Evolutionary conservation across 768 basidiomycete species (phyloP).

Genomic region (Termitomyces sp.): DNA sequence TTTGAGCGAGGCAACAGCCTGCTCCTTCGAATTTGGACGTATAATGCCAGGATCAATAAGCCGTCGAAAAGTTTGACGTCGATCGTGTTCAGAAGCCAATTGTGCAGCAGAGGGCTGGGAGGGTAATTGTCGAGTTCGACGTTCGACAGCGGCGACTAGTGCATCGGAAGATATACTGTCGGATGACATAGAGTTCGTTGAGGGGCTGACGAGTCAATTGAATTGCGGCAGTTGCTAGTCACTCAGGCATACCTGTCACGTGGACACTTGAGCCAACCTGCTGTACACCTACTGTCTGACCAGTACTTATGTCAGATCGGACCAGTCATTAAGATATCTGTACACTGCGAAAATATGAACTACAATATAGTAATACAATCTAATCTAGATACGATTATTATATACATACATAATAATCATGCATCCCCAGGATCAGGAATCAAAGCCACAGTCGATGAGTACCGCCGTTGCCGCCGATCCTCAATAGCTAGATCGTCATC

Average conservation of each 20-base stretch:
- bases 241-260: too few relatives aligned
- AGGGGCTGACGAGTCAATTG: neutral
- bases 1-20: slow-evolving; percentile 61
- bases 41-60: slow-evolving; percentile 77
- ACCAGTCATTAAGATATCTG: neutral
- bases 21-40: slow-evolving; percentile 62
- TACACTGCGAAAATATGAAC: neutral
- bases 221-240: too few relatives aligned
- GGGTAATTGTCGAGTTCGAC: slow-evolving; percentile 32
- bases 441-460: slow-evolving; percentile 1
- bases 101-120: slow-evolving; percentile 34
- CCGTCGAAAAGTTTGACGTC: slow-evolving; percentile 68
- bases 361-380: neutral
- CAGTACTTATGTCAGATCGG: too few relatives aligned
- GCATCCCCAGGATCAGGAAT: neutral
- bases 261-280: too few relatives aligned
- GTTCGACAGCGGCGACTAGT: slow-evolving; percentile 43
- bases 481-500: slow-evolving; percentile 33
- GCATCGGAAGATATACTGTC: slow-evolving; percentile 28
- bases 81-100: slow-evolving; percentile 53
- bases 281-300: too few relatives aligned
- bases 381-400: too few relatives aligned
- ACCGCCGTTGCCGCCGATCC: slow-evolving; percentile 14
- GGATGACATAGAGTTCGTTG: slow-evolving; percentile 10
- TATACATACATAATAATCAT: neutral